These are phyloP conservation scores for Pezicula radicicola DNA, from an alignment of 2,329 filamentous ascomycete genomes.

Conservation along the genomic window DNA sequence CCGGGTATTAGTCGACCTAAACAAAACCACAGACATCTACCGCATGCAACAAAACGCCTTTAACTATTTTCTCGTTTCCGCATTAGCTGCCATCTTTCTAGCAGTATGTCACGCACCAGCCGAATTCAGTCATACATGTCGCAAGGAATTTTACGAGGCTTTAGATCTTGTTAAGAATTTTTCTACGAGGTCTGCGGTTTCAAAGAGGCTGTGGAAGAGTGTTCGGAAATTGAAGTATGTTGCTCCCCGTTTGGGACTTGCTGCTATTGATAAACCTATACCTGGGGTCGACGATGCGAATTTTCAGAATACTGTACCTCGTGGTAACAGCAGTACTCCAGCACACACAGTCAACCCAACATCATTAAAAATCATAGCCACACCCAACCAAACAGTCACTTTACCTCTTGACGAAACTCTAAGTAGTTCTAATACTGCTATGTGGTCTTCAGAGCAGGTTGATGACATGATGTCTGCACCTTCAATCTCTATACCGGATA, in stretches of 20 bases:
- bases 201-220: slow-evolving; percentile 70
- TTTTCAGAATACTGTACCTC: background rate
- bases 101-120: slow-evolving; percentile 73
- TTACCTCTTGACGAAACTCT: too few species aligned
- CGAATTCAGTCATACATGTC: slow-evolving; percentile 64
- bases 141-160: slow-evolving; percentile 77
- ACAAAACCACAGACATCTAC: slow-evolving; percentile 71
- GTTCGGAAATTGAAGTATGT: slow-evolving; percentile 67
- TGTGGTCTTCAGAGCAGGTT: background rate
- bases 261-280: background rate
- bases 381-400: too few species aligned
- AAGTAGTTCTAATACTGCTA: background rate
- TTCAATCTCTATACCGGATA: background rate
- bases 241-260: slow-evolving; percentile 59
- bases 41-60: slow-evolving; percentile 71
- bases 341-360: background rate
- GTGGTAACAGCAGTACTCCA: background rate
- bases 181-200: slow-evolving; percentile 68
- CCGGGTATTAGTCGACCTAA: slow-evolving; percentile 65
- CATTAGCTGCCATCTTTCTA: slow-evolving; percentile 72
- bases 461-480: background rate
- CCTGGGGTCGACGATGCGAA: background rate
- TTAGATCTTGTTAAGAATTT: slow-evolving; percentile 72
- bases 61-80: slow-evolving; percentile 75
- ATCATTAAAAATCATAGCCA: background rate